A percentile compares a stretch with the other conserved stretches of the same genome.
phyloP scores from a whole-genome alignment of 441 rosid genomes.

The Lepidium campestre region DNA sequence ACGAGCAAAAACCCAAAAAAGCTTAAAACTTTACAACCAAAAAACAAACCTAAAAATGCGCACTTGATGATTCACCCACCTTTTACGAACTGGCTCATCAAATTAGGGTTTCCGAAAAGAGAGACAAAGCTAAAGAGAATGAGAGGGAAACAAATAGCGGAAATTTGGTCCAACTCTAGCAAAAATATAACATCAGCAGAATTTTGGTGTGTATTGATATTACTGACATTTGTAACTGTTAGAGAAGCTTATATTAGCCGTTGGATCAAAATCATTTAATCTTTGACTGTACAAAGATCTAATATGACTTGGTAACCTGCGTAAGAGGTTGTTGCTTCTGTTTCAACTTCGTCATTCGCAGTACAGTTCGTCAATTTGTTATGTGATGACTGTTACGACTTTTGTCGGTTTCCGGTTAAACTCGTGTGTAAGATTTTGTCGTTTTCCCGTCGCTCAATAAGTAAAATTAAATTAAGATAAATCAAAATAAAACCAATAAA shows the following conservation, averaged over 20 bases:
- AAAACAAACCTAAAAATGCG: conserved; percentile 8
- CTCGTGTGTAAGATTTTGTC: not conserved
- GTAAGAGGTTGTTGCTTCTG: conserved; percentile 4
- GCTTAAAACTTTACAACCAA: not conserved
- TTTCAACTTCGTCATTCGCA: not conserved
- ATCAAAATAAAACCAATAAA: too few relatives aligned
- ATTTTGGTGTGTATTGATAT: not conserved
- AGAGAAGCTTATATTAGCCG: not conserved
- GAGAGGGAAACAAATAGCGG: conserved; percentile 5
- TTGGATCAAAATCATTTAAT: not conserved
- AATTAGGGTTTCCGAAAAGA: conserved; percentile 20
- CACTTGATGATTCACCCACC: not conserved
- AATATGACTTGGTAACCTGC: not conserved
- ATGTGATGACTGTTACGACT: conserved; percentile 6
- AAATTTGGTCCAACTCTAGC: not conserved
- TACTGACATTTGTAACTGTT: not conserved
- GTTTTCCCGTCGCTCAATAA: not conserved
- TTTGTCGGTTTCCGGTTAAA: conserved; percentile 21
- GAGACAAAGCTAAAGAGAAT: not conserved
- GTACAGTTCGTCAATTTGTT: not conserved
- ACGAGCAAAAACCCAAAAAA: not conserved
- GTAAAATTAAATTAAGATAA: too few relatives aligned
- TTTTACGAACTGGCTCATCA: not conserved
- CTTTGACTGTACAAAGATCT: conserved; percentile 6
- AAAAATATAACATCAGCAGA: too few relatives aligned